Conservation (phyloP, 73 alveolate genomes). For the Paramecium tetraurelia region DNA sequence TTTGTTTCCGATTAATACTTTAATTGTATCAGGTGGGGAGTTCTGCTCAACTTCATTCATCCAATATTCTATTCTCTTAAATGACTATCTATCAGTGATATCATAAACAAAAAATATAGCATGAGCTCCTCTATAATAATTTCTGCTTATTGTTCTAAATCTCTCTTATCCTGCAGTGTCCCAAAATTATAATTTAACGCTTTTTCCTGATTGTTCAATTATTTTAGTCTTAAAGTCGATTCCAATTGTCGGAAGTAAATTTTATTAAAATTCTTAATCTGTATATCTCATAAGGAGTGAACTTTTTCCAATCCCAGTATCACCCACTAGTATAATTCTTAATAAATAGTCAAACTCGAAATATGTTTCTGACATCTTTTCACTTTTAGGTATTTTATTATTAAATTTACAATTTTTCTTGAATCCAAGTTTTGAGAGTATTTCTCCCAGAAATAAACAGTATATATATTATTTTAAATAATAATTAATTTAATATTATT, state of each 20-base stretch:
- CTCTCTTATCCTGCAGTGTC: slow-evolving; percentile 40
- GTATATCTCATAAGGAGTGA: neutral
- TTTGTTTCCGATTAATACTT: slow-evolving; percentile 59
- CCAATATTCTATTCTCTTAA: neutral
- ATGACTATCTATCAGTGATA: slow-evolving; percentile 7
- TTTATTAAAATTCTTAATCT: neutral
- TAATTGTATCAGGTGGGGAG: neutral
- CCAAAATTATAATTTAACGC: slow-evolving; percentile 9
- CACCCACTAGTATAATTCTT: neutral
- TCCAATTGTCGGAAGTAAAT: slow-evolving; percentile 8
- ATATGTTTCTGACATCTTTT: neutral
- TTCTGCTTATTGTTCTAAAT: neutral
- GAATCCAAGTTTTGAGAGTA: neutral
- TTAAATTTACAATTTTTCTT: neutral
- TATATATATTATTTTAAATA: neutral
- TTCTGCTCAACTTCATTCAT: neutral
- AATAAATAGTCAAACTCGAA: neutral
- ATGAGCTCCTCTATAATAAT: slow-evolving; percentile 21
- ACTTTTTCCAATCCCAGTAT: slow-evolving; percentile 28
- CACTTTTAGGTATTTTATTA: neutral
- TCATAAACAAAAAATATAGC: slow-evolving; percentile 1
- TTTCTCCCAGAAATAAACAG: neutral
- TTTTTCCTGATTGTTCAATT: neutral
- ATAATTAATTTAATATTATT: neutral
- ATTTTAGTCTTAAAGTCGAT: neutral